A percentile compares a stretch with the other conserved stretches of the same genome.
Evolutionary conservation across 305 asterid species (phyloP).

Genomic region (Fraxinus nigra): DNA sequence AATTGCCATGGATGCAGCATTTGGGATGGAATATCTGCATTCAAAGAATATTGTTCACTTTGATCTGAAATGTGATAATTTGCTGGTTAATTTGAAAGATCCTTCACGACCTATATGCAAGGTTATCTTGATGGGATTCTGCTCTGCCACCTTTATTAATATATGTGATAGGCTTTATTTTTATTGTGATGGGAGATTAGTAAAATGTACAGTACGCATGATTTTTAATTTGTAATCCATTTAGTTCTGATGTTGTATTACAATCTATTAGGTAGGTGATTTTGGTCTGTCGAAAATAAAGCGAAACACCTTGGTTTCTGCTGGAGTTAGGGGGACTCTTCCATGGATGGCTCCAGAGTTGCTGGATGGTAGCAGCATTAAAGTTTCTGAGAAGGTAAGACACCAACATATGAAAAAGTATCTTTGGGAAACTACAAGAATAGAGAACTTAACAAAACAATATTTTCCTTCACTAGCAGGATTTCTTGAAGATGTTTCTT

Average conservation of each 20-base stretch:
- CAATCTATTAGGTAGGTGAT: constrained; percentile 67
- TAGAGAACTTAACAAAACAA: constrained; percentile 16
- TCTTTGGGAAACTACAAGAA: constrained; percentile 14
- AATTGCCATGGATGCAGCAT: constrained; percentile 89
- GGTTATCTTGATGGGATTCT: constrained; percentile 35
- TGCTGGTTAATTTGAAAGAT: constrained; percentile 75
- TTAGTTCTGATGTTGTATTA: constrained; percentile 19
- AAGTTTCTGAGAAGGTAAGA: constrained; percentile 81
- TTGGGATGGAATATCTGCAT: constrained; percentile 90
- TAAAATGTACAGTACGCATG: not conserved
- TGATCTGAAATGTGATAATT: constrained; percentile 82
- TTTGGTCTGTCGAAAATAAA: constrained; percentile 80
- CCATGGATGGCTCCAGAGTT: constrained; percentile 97
- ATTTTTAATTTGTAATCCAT: not conserved
- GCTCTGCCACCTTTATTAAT: not conserved
- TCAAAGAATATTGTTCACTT: constrained; percentile 80
- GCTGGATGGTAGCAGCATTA: constrained; percentile 73
- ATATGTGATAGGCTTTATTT: not conserved
- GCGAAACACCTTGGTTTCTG: constrained; percentile 81
- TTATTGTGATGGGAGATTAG: not conserved
- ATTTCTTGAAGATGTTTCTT: not conserved
- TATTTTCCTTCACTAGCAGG: not conserved
- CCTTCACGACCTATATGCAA: constrained; percentile 83
- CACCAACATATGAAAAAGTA: constrained; percentile 2
- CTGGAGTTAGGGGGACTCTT: constrained; percentile 84